Evolutionary conservation across 192 early-diverging fungal genomes (phyloP), one percentile per base, ranked within the genome.

Genomic region (Dissophora globulifera): DNA sequence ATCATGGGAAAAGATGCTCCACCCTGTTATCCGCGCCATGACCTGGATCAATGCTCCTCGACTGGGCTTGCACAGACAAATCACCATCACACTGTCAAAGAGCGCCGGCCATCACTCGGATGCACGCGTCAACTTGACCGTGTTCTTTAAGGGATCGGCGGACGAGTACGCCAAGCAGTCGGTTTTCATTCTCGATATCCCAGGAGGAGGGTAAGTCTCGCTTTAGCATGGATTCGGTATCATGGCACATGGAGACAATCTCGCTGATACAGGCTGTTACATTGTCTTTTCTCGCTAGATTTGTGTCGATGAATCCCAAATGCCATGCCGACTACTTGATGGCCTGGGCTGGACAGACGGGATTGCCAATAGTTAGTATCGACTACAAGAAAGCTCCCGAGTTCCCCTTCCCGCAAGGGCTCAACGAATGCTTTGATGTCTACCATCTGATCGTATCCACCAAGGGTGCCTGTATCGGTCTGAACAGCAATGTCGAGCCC

Each of bases 371-470:
- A 12, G 68, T 95, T 29, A 89, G 88, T 54, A 82, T 98, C 45
- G 88, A 98, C 64, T 98, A 98, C 57, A 93, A 91, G 51, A 98
- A 98, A 78, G 94, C 95, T 8, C 97, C 95, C 33, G 97, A 97
- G 78, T 88, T 87, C 51, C 97, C 97, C n/a, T 99, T 93, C 66
- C 97, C 97, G 1, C 93, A 86, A 50, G 93, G 90, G 0, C 70
- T 96, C 22, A 89, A 96, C 54, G 94, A 98, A 68, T 95, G 93
- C 69, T 96, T 93, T 80, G 95, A 94, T 62, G 86, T 93, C 16
- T 98, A 97, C 81, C 69, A 80, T 13, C 55, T 76, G 30, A 85
- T 99, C 25, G 79, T 91, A 1, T 88, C 91, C 59, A 90, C 87
- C 46, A 91, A 90, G 54, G 97, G 94, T 26, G 84, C 74, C 13